A percentile compares a stretch with the other conserved stretches of the same genome.
Conservation (phyloP, 1,139 yeast species). For the Suhomyces chickasaworum region DNA sequence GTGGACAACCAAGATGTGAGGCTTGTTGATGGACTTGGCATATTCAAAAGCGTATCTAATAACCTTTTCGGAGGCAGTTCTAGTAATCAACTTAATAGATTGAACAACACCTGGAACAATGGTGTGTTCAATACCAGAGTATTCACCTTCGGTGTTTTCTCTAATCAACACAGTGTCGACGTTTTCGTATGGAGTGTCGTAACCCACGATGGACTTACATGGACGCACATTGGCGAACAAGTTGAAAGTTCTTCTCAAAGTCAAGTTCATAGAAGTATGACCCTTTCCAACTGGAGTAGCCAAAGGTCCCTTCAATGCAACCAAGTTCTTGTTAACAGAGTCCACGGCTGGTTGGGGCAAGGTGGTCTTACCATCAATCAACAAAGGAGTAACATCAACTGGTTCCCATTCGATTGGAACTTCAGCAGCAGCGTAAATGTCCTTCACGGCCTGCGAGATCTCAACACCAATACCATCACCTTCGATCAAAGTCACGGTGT, state of each 20-base stretch:
- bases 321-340: conserved; percentile 87
- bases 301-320: conserved; percentile 95
- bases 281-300: conserved; percentile 99
- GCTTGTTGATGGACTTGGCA: conserved; percentile 86
- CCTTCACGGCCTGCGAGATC: conserved; percentile 90
- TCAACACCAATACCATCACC: conserved; percentile 99
- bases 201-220: conserved; percentile 90
- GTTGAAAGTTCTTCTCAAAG: conserved; percentile 95
- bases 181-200: conserved; percentile 89
- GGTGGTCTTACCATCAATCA: conserved; percentile 91
- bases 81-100: conserved; percentile 95
- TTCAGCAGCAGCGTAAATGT: conserved; percentile 87
- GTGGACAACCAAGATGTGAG: conserved; percentile 92
- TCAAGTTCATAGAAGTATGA: conserved; percentile 95
- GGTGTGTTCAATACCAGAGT: conserved; percentile 98
- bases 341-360: conserved; percentile 92
- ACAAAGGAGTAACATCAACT: conserved; percentile 92
- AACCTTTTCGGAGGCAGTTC: conserved; percentile 94
- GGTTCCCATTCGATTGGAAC: conserved; percentile 98
- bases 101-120: conserved; percentile 98
- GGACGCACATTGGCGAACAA: conserved; percentile 98
- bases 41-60: conserved; percentile 96
- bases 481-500: conserved; percentile 92
- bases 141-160: conserved; percentile 99
- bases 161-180: conserved; percentile 96